phyloP scores from a whole-genome alignment of 2,329 filamentous ascomycete species.

The Helotiales sp. region DNA sequence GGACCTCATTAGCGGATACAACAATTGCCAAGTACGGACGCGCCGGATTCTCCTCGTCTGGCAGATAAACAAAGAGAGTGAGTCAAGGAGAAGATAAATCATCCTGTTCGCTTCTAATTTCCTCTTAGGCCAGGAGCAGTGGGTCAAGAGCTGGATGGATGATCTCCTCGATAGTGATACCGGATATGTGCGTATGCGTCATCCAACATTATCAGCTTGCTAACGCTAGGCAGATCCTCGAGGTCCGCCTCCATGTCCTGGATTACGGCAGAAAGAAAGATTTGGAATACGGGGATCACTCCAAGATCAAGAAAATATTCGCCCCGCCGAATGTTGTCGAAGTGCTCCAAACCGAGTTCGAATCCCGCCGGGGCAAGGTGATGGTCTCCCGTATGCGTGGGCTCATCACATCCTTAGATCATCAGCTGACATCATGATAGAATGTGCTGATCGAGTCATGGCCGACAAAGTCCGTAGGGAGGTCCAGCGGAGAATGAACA shows the following conservation, averaged over 20 bases:
- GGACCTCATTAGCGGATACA: conserved; percentile 30
- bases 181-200: not conserved
- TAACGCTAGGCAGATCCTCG: not conserved
- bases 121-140: conserved; percentile 20
- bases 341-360: conserved; percentile 19
- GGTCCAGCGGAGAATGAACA: conserved; percentile 19
- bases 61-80: conserved; percentile 26
- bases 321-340: conserved; percentile 8
- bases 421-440: conserved; percentile 15
- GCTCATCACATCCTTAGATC: not conserved
- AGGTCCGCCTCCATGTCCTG: conserved; percentile 12
- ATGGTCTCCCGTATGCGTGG: conserved; percentile 25
- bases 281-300: conserved; percentile 11
- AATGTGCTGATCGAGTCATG: conserved; percentile 19
- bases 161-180: conserved; percentile 5
- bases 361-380: conserved; percentile 18
- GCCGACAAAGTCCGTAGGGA: conserved; percentile 14
- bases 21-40: conserved; percentile 24
- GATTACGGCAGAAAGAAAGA: conserved; percentile 13
- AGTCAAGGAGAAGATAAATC: conserved; percentile 6
- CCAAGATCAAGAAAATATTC: conserved; percentile 20
- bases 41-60: conserved; percentile 26
- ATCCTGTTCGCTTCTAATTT: not conserved
- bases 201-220: conserved; percentile 1
- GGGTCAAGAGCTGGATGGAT: conserved; percentile 12